Percentiles rank a stretch among this genome's conserved stretches.
Conservation (phyloP, 2,329 filamentous ascomycete species). For the Sporothrix euskadiensis region DNA sequence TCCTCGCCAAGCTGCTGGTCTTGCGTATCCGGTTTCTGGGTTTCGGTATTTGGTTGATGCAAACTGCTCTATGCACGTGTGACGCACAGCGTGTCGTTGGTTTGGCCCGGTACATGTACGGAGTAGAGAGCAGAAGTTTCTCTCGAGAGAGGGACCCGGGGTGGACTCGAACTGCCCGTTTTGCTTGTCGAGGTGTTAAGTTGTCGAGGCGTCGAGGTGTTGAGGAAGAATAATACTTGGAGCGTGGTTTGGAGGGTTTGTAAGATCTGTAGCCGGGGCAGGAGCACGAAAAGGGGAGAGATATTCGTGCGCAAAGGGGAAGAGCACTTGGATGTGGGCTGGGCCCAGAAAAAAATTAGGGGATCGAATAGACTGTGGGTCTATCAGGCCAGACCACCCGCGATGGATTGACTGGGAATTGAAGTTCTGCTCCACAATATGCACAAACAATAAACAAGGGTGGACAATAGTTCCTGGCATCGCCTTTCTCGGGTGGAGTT, state of each 20-base stretch:
- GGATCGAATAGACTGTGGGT: constrained; percentile 2
- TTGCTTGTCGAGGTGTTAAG: neutral
- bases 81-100: neutral
- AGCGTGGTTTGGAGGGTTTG: too few species aligned
- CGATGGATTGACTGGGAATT: neutral
- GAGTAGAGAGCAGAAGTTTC: too few species aligned
- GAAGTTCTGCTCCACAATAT: constrained; percentile 5
- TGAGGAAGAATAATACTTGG: neutral
- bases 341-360: constrained; percentile 17
- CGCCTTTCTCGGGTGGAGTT: neutral
- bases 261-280: neutral
- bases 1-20: neutral
- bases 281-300: constrained; percentile 13
- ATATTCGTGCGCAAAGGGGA: neutral
- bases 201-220: neutral
- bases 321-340: neutral
- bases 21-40: neutral
- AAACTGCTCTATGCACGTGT: neutral
- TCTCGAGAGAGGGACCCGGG: neutral
- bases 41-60: neutral
- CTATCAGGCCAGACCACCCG: neutral
- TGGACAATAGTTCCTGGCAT: neutral
- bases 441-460: neutral
- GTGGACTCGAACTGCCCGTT: neutral
- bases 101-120: neutral